These are phyloP conservation scores for Leavenworthia alabamica DNA, from an alignment of 345 rosid genomes.

Conservation along the genomic window DNA sequence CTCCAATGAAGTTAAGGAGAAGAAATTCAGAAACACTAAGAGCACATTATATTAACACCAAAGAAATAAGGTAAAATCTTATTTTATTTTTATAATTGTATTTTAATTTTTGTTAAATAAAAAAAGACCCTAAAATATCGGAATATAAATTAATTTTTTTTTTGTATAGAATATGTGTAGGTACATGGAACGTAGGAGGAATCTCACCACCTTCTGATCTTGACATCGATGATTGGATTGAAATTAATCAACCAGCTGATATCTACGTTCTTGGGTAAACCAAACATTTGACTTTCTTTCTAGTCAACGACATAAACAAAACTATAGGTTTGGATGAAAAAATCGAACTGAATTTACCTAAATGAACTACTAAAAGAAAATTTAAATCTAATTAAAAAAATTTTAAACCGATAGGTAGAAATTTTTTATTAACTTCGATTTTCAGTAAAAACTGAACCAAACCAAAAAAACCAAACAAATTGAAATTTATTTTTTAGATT, in stretches of 20 bases:
- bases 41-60: constrained; percentile 32
- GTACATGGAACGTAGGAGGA: constrained; percentile 97
- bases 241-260: constrained; percentile 70
- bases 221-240: constrained; percentile 89
- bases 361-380: too few relatives aligned
- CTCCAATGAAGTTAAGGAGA: constrained; percentile 27
- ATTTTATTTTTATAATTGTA: too few relatives aligned
- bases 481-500: too few relatives aligned
- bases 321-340: too few relatives aligned
- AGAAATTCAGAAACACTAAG: constrained; percentile 32
- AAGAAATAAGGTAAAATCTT: constrained; percentile 29
- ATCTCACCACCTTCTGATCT: constrained; percentile 75
- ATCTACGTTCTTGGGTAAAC: constrained; percentile 73
- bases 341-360: too few relatives aligned
- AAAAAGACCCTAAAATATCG: constrained; percentile 23
- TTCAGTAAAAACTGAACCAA: too few relatives aligned
- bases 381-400: too few relatives aligned
- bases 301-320: constrained; percentile 17
- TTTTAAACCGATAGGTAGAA: too few relatives aligned
- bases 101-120: constrained; percentile 11
- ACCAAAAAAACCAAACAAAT: too few relatives aligned
- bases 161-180: constrained; percentile 50
- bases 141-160: not conserved
- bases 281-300: constrained; percentile 17
- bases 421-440: too few relatives aligned